Base-by-base conservation (phyloP, 768 basidiomycete genomes). In the Hygrophorus pudorinus region DNA sequence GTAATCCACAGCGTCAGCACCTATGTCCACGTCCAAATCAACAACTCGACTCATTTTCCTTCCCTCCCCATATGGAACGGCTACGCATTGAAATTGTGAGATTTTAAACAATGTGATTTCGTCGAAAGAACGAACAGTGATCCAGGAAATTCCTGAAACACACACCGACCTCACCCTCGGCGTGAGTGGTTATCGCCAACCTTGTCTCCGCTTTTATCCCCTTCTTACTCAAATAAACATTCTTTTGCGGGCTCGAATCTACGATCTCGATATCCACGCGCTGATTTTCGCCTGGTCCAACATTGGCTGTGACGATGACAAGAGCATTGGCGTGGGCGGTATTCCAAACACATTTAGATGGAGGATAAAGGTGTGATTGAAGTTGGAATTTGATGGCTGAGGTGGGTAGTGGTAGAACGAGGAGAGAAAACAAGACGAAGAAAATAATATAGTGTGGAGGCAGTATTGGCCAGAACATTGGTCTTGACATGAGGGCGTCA, bases 1-100 rank as follows among this genome's bases (percentile, higher is more conserved):
- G 75, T 98, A 98, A 65, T 99, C 96, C 30, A 98, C 84, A 1
- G 96, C 96, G 56, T 98, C 94, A 10, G 94, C 93, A 28, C 96
- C 96, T 60, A 99, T 93, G 57, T 99, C 96, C 30, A 98, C 78
- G 57, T 99, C 96, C 46, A 98, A 67, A 68, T 99, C 94, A 48
- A 99, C 63, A 32, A 85, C 75, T 12, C 90, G 75, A 32, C 68
- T 63, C 51, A 78, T 66, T 44, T 74, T 72, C 27, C 63, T 56
- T 2, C 67, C 68, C 41, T 79, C 64, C 18, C 72, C 69, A 37
- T 59, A 56, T 17, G 69, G 63, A 14, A 73, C 61, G 14, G 70
- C 79, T 81, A 45, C n/a, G n/a, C n/a, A n/a, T 31, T 48, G 18
- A 28, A 39, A 29, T 10, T 20, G 48, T 7, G n/a, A 44, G 30